Conservation (phyloP, 1,284 basidiomycete genomes). For the Somion occarium region DNA sequence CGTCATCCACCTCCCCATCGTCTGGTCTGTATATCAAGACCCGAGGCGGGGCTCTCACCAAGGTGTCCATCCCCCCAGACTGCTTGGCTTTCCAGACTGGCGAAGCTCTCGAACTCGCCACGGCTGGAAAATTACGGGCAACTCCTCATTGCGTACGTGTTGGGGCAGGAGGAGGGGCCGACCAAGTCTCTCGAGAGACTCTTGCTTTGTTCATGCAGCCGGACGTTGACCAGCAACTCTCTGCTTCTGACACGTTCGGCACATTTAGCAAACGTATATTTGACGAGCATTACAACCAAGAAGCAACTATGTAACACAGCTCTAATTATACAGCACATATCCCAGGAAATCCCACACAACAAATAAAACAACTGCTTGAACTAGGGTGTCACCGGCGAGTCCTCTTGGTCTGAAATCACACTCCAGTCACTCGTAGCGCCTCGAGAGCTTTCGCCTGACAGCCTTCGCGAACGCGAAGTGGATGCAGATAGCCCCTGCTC, state of each 20-base stretch:
- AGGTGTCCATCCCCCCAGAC: conserved; percentile 78
- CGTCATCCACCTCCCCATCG: conserved; percentile 63
- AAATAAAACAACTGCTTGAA: no score
- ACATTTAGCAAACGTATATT: conserved; percentile 84
- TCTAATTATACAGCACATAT: conserved; percentile 6
- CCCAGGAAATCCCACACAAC: not conserved
- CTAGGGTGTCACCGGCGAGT: conserved; percentile 22
- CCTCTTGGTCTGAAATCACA: conserved; percentile 72
- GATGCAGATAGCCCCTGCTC: conserved; percentile 21
- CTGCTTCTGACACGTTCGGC: conserved; percentile 74
- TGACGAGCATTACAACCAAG: conserved; percentile 66
- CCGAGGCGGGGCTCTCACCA: conserved; percentile 67
- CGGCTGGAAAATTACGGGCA: conserved; percentile 69
- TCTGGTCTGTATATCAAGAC: conserved; percentile 90
- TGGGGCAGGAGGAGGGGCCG: conserved; percentile 39
- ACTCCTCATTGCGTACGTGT: conserved; percentile 90
- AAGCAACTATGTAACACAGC: conserved; percentile 20
- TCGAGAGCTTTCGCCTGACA: conserved; percentile 25
- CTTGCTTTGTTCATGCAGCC: conserved; percentile 94
- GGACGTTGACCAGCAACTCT: conserved; percentile 72
- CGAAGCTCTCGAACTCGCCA: conserved; percentile 86
- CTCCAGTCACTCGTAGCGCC: conserved; percentile 73
- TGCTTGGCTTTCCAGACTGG: conserved; percentile 91
- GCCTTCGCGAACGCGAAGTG: conserved; percentile 30
- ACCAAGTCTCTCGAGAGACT: conserved; percentile 72